These are phyloP conservation scores for Stagonosporopsis cucurbitacearum DNA, from an alignment of 2,329 filamentous ascomycete species.

Conservation along the genomic window DNA sequence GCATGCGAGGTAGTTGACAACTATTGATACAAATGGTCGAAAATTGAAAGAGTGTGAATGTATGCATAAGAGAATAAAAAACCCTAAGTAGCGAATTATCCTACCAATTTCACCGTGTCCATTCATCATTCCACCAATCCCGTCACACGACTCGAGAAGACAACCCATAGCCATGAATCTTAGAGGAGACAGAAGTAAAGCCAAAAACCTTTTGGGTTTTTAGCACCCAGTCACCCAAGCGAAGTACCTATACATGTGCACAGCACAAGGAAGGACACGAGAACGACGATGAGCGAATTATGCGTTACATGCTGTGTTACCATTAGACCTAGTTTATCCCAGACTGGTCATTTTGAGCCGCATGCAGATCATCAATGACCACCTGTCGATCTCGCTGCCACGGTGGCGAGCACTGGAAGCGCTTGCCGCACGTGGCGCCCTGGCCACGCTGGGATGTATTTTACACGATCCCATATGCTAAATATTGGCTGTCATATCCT, in stretches of 20 bases:
- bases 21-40: too few species aligned
- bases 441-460: not conserved
- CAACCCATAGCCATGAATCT: not conserved
- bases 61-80: too few species aligned
- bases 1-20: too few species aligned
- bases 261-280: not conserved
- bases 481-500: too few species aligned
- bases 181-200: not conserved
- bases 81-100: too few species aligned
- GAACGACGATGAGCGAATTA: not conserved
- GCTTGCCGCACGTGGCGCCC: not conserved
- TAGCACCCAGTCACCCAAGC: not conserved
- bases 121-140: too few species aligned
- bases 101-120: too few species aligned
- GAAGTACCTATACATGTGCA: not conserved
- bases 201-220: not conserved
- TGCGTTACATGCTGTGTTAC: conserved; percentile 6
- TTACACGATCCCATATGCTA: not conserved
- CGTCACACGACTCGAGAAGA: too few species aligned
- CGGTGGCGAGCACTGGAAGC: not conserved
- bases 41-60: too few species aligned
- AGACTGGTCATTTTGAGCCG: not conserved
- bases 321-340: conserved; percentile 2
- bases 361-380: conserved; percentile 7
- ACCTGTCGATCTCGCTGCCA: not conserved